Conservation (phyloP, 2,329 filamentous ascomycete genomes). For the Hawksworthiomyces lignivorus region DNA sequence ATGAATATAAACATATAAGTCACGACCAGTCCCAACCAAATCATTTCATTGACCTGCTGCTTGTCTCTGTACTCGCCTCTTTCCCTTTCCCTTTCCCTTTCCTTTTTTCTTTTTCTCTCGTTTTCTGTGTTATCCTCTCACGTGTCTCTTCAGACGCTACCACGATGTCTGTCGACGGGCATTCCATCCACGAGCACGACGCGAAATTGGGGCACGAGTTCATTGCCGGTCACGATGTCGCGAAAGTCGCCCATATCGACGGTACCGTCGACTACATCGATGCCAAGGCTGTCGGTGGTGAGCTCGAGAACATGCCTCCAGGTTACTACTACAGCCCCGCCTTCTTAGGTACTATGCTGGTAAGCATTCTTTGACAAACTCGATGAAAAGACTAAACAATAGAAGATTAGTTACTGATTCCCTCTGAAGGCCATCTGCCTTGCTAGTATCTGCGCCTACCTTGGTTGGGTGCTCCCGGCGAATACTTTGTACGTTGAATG, state of each 20-base stretch:
- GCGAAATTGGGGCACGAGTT: slow-evolving; percentile 4
- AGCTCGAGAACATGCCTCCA: slow-evolving; percentile 29
- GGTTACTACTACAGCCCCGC: slow-evolving; percentile 32
- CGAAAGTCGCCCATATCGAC: slow-evolving; percentile 29
- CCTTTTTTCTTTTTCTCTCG: not conserved
- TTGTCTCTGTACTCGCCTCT: not conserved
- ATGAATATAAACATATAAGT: no score
- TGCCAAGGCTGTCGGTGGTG: slow-evolving; percentile 33
- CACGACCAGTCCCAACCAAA: no score
- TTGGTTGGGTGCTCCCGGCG: slow-evolving; percentile 28
- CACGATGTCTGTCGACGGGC: slow-evolving; percentile 10
- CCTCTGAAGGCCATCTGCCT: slow-evolving; percentile 23
- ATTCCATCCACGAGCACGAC: slow-evolving; percentile 7
- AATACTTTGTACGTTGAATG: slow-evolving; percentile 28
- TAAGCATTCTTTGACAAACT: not conserved
- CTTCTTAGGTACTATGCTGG: slow-evolving; percentile 31
- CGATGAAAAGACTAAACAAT: no score
- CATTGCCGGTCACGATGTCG: slow-evolving; percentile 17
- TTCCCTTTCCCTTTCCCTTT: not conserved
- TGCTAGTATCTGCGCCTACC: slow-evolving; percentile 26
- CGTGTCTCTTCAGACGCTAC: no score
- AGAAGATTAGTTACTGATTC: no score
- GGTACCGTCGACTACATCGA: slow-evolving; percentile 35
- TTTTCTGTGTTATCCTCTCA: no score
- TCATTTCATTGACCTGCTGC: no score